Evolutionary conservation across 371 early-diverging fungal genomes (phyloP).

Genomic region (Nosema muscidifuracis): DNA sequence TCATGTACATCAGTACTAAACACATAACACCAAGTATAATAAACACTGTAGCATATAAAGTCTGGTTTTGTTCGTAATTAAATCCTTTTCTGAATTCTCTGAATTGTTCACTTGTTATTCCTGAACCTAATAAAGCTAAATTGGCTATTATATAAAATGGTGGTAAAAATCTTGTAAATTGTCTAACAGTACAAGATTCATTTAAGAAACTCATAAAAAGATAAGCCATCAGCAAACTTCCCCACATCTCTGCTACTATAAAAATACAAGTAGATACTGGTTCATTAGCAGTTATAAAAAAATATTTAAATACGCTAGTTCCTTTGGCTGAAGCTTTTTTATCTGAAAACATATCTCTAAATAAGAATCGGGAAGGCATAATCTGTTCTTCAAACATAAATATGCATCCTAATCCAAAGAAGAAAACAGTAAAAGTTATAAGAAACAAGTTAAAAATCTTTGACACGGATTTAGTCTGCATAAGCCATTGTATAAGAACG

Average conservation of each 20-base stretch:
- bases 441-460: constrained; percentile 56
- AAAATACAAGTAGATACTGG: constrained; percentile 62
- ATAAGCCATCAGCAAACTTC: constrained; percentile 60
- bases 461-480: constrained; percentile 41
- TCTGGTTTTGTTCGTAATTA: constrained; percentile 24
- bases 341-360: constrained; percentile 56
- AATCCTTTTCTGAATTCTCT: constrained; percentile 27
- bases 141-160: constrained; percentile 61
- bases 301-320: constrained; percentile 40
- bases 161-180: constrained; percentile 62
- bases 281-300: constrained; percentile 57
- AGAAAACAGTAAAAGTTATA: constrained; percentile 53
- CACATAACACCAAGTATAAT: constrained; percentile 38
- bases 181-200: constrained; percentile 60
- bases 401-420: constrained; percentile 50
- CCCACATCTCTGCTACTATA: constrained; percentile 63
- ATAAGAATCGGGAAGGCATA: constrained; percentile 44
- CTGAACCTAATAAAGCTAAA: constrained; percentile 56
- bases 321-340: constrained; percentile 48
- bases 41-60: constrained; percentile 43
- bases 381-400: constrained; percentile 57
- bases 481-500: constrained; percentile 56
- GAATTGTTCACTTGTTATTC: constrained; percentile 36
- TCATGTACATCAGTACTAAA: constrained; percentile 40
- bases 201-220: constrained; percentile 62